phyloP scores from a whole-genome alignment of 2,329 filamentous ascomycete genomes.

The Zymoseptoria brevis region DNA sequence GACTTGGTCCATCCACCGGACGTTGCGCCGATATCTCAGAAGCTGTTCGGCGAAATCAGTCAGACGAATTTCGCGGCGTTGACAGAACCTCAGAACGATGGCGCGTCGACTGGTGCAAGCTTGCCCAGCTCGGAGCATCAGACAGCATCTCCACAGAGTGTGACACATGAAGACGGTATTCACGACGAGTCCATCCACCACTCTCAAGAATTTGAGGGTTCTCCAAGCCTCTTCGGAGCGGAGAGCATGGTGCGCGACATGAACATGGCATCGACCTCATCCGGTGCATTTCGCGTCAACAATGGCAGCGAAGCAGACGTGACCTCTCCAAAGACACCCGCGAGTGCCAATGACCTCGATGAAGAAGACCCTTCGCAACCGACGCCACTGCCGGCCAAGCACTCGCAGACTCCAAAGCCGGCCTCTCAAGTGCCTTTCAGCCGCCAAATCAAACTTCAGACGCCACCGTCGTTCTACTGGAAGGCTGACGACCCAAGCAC shows the following conservation, averaged over 20 bases:
- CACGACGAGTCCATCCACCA: not conserved
- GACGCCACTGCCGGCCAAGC: constrained; percentile 6
- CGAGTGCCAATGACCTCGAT: constrained; percentile 4
- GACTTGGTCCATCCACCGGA: constrained; percentile 4
- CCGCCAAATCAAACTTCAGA: constrained; percentile 37
- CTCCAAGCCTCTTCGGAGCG: constrained; percentile 39
- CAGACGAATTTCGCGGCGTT: constrained; percentile 45
- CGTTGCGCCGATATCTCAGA: constrained; percentile 14
- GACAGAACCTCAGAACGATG: not conserved
- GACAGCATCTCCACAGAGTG: not conserved
- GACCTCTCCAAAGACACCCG: constrained; percentile 21
- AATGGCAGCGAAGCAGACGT: constrained; percentile 32
- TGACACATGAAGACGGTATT: not conserved
- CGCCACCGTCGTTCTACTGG: constrained; percentile 39
- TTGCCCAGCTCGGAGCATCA: not conserved
- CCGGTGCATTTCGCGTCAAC: constrained; percentile 22
- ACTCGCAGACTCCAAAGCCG: constrained; percentile 24
- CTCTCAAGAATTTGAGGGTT: constrained; percentile 4
- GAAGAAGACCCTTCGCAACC: constrained; percentile 7
- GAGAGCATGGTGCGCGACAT: constrained; percentile 43
- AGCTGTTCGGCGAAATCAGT: constrained; percentile 56
- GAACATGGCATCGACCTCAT: constrained; percentile 40
- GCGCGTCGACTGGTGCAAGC: not conserved
- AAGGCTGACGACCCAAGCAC: constrained; percentile 37
- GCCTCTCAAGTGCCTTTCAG: constrained; percentile 26